Conservation (phyloP, 805 yeast species). For the Isabelozyma rhagii region DNA sequence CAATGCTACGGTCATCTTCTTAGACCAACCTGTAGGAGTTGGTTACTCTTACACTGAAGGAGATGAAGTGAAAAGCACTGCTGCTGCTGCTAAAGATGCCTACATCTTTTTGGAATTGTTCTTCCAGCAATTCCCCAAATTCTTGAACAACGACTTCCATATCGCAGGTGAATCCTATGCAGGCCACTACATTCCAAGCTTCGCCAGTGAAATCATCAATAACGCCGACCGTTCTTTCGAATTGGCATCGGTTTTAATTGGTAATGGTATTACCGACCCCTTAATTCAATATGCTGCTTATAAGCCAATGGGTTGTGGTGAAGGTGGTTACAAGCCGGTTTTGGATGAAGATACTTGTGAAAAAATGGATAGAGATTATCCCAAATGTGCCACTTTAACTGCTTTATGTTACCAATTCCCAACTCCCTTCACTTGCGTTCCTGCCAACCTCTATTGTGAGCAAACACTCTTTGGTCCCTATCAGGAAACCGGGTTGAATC, state of each 20-base stretch:
- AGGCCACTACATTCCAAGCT: conserved; percentile 90
- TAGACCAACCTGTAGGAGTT: conserved; percentile 92
- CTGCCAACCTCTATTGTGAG: conserved; percentile 35
- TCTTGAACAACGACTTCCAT: conserved; percentile 59
- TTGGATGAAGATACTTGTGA: conserved; percentile 29
- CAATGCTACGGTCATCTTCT: conserved; percentile 84
- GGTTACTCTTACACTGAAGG: conserved; percentile 81
- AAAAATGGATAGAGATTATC: conserved; percentile 30
- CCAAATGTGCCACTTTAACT: conserved; percentile 30
- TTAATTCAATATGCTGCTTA: conserved; percentile 37
- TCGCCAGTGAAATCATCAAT: conserved; percentile 74
- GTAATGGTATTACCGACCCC: conserved; percentile 45
- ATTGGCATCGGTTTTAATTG: conserved; percentile 38
- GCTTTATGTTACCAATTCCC: conserved; percentile 29
- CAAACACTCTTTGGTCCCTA: conserved; percentile 25
- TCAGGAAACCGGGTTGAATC: conserved; percentile 53
- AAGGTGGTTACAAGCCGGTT: conserved; percentile 41
- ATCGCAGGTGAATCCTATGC: conserved; percentile 94
- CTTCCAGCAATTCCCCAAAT: conserved; percentile 79
- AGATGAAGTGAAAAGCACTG: conserved; percentile 61
- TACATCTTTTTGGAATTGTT: conserved; percentile 80
- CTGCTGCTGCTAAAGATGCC: conserved; percentile 85
- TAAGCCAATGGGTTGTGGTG: conserved; percentile 46
- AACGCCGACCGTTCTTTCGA: conserved; percentile 52
- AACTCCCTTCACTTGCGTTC: conserved; percentile 36